Evolutionary conservation across 2,329 filamentous ascomycete species (phyloP).

Genomic region (Xylaria sp.): DNA sequence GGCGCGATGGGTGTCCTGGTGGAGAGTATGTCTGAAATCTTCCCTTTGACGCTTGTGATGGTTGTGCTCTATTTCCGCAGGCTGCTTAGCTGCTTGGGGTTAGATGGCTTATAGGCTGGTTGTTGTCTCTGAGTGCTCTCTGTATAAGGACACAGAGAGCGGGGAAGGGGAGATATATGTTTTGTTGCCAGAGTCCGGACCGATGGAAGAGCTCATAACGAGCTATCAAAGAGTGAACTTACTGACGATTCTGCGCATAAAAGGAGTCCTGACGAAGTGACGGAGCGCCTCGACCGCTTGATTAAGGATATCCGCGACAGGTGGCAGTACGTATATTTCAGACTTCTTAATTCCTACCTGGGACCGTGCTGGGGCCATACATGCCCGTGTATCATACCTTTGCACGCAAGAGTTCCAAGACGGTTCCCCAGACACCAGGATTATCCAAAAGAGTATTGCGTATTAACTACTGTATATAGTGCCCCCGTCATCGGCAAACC

Average conservation of each 20-base stretch:
- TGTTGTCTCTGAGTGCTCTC: background rate
- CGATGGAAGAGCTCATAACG: background rate
- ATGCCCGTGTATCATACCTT: too few relatives aligned
- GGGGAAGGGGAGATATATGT: background rate
- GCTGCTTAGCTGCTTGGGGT: too few relatives aligned
- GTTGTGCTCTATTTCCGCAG: too few relatives aligned
- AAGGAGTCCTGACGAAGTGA: conserved; percentile 73
- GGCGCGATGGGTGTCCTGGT: conserved; percentile 83
- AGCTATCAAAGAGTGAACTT: background rate
- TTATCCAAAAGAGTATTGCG: too few relatives aligned
- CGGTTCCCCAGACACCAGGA: too few relatives aligned
- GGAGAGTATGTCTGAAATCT: conserved; percentile 66
- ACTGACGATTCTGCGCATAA: background rate
- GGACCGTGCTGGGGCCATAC: too few relatives aligned
- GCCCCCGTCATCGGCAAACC: conserved; percentile 60
- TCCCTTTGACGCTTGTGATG: too few relatives aligned
- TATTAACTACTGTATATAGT: too few relatives aligned
- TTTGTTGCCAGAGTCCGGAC: background rate
- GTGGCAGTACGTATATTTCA: too few relatives aligned
- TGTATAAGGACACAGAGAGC: too few relatives aligned
- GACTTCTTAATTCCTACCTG: too few relatives aligned
- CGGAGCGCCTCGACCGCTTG: conserved; percentile 70
- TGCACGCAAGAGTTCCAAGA: too few relatives aligned
- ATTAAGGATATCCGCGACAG: conserved; percentile 73
- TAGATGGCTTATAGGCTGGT: background rate